Evolutionary conservation across 2,329 filamentous ascomycete genomes (phyloP), one percentile per base, ranked within the genome.

Genomic region (Neonectria coccinea): DNA sequence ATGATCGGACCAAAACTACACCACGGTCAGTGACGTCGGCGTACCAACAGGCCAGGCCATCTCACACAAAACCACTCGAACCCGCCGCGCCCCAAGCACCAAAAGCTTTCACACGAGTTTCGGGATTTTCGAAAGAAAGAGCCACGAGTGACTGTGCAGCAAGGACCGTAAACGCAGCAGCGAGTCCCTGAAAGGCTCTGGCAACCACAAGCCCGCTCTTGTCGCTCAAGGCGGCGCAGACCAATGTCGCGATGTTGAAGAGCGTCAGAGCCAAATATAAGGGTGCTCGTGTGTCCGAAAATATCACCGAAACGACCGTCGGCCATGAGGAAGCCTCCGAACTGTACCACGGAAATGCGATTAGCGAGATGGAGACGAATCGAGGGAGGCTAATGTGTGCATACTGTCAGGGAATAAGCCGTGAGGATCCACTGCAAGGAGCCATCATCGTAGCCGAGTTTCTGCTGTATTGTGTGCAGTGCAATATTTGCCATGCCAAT

Each of bases 401-500:
- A 42, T 42, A 42, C 41, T 18, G 41, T 20, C 41, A 42, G 18
- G 41, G 41, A 42, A 42, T 42, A 42, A 1, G 41, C 16, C 18
- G 41, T 42, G 41, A 42, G 41, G 20, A 42, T 42, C 41, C 41
- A 42, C 18, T 42, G 41, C 16, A 42, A 20, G 41, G 41, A 42
- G n/a, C 41, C 41, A 42, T 42, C 41, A 42, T 42, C 41, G n/a
- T 42, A 42, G 41, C 41, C 41, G 8, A 42, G 41, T 18, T 42
- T 42, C 41, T 42, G 41, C 10, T 42, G 41, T n/a, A 42, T 42
- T 9, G 41, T 42, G 18, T n/a, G 41, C 2, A 42, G 41, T 8
- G 41, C 41, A n/a, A 42, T 42, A 18, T 42, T 42, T 42, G 41
- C 41, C 41, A 42, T 42, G 41, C 41, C 41, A 42, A 42, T 42